These are phyloP conservation scores for Hymenoscyphus occultus DNA, from an alignment of 2,329 filamentous ascomycete species.

Conservation along the genomic window DNA sequence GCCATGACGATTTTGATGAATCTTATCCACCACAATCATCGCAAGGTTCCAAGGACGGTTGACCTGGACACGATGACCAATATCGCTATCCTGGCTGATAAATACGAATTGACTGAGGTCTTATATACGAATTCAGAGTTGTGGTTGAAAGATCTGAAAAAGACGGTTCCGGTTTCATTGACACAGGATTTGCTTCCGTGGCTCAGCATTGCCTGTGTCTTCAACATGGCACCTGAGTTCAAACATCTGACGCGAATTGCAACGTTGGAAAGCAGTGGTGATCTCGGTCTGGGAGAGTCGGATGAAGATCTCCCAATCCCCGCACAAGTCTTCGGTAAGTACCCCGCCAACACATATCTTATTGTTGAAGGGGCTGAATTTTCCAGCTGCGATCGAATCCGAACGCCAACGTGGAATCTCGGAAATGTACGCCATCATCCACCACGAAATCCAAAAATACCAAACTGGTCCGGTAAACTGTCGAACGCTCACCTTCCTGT, in stretches of 20 bases:
- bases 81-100: slow-evolving; percentile 32
- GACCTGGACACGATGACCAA: slow-evolving; percentile 30
- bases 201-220: slow-evolving; percentile 19
- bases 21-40: slow-evolving; percentile 34
- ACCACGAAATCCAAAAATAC: slow-evolving; percentile 6
- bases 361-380: neutral
- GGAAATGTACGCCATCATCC: slow-evolving; percentile 7
- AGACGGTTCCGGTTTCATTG: slow-evolving; percentile 9
- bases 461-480: slow-evolving; percentile 5
- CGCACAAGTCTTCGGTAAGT: slow-evolving; percentile 2
- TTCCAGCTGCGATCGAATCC: slow-evolving; percentile 2
- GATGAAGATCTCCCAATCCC: slow-evolving; percentile 7
- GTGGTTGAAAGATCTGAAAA: slow-evolving; percentile 19
- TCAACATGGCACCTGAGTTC: slow-evolving; percentile 11
- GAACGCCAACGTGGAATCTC: slow-evolving; percentile 8
- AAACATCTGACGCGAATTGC: slow-evolving; percentile 8
- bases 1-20: slow-evolving; percentile 36
- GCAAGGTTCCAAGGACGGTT: slow-evolving; percentile 26
- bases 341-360: neutral
- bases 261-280: slow-evolving; percentile 2
- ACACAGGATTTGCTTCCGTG: slow-evolving; percentile 7
- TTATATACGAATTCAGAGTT: slow-evolving; percentile 10
- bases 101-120: slow-evolving; percentile 28
- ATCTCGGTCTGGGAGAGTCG: neutral
- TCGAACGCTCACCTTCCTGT: neutral